phyloP scores from a whole-genome alignment of 164 flowering plant genomes.

The Macadamia integrifolia region DNA sequence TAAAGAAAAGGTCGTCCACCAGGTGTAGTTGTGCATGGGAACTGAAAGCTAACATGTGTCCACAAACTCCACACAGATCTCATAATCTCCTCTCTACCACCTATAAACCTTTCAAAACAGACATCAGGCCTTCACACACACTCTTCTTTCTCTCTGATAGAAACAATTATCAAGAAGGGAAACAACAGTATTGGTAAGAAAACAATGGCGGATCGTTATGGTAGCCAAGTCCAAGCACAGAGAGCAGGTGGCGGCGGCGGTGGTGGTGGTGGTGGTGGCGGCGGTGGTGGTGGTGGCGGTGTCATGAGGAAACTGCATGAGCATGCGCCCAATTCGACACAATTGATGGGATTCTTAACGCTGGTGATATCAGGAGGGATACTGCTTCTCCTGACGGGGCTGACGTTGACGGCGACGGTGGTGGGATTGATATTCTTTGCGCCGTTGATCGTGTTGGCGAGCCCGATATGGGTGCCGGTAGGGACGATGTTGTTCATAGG shows the following conservation, averaged over 20 bases:
- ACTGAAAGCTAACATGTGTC: not conserved
- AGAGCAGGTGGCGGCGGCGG: not conserved
- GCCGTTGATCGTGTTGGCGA: constrained; percentile 56
- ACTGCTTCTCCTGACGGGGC: constrained; percentile 60
- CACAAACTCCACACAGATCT: not conserved
- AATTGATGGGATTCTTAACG: constrained; percentile 53
- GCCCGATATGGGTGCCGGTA: constrained; percentile 81
- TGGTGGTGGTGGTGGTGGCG: not conserved
- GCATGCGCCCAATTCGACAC: constrained; percentile 53
- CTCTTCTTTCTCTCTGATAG: not conserved
- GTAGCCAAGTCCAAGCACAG: constrained; percentile 5
- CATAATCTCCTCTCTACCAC: too few relatives aligned
- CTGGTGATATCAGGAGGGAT: constrained; percentile 52
- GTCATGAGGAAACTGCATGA: constrained; percentile 38
- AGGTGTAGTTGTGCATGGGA: constrained; percentile 2
- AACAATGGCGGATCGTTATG: constrained; percentile 32
- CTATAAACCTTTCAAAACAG: not conserved
- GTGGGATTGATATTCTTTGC: constrained; percentile 56
- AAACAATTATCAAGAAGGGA: not conserved
- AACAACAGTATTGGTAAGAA: not conserved
- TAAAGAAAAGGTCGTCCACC: not conserved
- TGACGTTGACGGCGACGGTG: constrained; percentile 51
- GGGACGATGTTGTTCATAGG: constrained; percentile 39
- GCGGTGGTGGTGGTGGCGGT: not conserved
- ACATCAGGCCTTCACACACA: not conserved